Base-by-base conservation (phyloP, 768 basidiomycete species). In the Leccinum boreale region DNA sequence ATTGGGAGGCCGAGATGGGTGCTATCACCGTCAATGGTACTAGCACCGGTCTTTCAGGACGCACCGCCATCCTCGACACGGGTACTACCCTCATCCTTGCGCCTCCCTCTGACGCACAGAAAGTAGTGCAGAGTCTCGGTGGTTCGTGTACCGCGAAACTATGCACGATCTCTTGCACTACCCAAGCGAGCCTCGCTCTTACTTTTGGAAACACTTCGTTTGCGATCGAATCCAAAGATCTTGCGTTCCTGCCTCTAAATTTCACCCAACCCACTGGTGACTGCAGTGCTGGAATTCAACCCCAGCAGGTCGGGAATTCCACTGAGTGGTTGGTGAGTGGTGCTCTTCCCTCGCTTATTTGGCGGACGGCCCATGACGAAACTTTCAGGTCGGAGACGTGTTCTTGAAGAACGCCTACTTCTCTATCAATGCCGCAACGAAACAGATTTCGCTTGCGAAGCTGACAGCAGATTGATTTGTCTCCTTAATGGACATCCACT, bases 381-480 rank as follows among this genome's bases (percentile, higher is more conserved):
- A 23, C 23, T n/a, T 26, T 29, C 19, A 72, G 71, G 76, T 87
- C 35, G 88, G 88, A 28, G 90, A 87, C 62, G 85, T 85, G 24
- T 90, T 89, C 77, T 74, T 89, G 66, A 90, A 90, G 80, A 90
- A 88, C 64, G 87, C 79, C 1, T 89, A 88, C 68, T 85, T 86
- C 69, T 86, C 86, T 6, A 85, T 82, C 11, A 76, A 90, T 61
- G 81, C 82, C 14, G 69, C 59, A 11, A 78, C 79, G 62, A 86
- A 89, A 67, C 74, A 78, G 42, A 75, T 89, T 31, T 82, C 79
- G 24, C 77, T 89, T 58, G 86, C 86, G 23, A 78, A 81, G 64
- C 76, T 84, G 53, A 73, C 75, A 11, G 79, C 69, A 29, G 23
- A 50, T 23, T 72, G 52, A 67, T 48, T 46, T 6, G 10, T 3